Evolutionary conservation across 1,284 basidiomycete genomes (phyloP).

Genomic region (Xerocomus amazonicus): DNA sequence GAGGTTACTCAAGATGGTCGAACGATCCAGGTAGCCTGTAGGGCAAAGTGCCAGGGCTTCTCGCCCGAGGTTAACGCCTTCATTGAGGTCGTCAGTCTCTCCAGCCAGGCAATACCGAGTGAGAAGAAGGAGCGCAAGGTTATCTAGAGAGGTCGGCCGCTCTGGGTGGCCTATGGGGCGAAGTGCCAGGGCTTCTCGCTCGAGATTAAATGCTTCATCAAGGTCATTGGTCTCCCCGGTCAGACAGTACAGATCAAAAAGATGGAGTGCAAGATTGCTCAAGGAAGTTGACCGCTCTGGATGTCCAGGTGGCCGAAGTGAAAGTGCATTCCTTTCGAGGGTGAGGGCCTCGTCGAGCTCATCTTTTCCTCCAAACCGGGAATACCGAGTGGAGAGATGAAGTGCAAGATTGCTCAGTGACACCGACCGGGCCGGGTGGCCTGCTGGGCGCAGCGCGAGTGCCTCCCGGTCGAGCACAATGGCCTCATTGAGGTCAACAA

Average conservation of each 20-base stretch:
- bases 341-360: background rate
- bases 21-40: too few species aligned
- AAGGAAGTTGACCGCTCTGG: background rate
- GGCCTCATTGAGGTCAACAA: background rate
- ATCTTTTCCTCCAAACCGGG: background rate
- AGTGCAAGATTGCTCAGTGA: background rate
- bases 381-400: background rate
- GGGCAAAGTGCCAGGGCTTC: background rate
- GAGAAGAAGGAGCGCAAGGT: background rate
- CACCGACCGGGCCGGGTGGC: background rate
- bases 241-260: background rate
- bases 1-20: too few species aligned
- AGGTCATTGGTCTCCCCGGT: background rate
- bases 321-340: background rate
- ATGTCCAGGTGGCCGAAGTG: background rate
- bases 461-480: too few species aligned
- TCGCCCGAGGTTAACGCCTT: background rate
- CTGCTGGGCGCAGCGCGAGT: background rate
- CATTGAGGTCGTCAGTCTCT: background rate
- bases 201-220: background rate
- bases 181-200: background rate
- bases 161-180: background rate
- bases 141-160: background rate
- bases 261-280: background rate
- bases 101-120: background rate